A percentile compares a stretch with the other conserved stretches of the same genome.
phyloP scores from a whole-genome alignment of 768 basidiomycete species.

The Hortiboletus flavorubellus region DNA sequence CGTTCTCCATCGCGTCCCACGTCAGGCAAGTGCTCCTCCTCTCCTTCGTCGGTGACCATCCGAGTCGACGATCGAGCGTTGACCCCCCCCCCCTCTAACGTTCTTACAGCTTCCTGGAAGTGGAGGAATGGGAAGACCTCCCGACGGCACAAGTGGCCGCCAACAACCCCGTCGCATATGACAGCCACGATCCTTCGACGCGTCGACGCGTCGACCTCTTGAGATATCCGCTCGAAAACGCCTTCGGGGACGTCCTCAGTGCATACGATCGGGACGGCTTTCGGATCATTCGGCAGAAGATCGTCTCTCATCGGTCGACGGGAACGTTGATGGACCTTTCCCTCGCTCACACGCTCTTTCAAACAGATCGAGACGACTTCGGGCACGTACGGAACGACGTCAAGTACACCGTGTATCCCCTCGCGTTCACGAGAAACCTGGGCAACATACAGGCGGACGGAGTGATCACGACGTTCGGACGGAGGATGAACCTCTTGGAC shows the following conservation, averaged over 20 bases:
- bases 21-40: not conserved
- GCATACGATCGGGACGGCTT: too few species aligned
- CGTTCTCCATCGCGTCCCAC: not conserved
- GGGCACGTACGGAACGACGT: not conserved
- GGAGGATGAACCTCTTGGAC: not conserved
- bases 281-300: not conserved
- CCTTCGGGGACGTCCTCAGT: too few species aligned
- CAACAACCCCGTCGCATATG: not conserved
- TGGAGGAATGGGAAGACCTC: not conserved
- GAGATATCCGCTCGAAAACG: too few species aligned
- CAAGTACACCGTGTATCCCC: not conserved
- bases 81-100: too few species aligned
- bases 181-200: not conserved
- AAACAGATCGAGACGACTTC: not conserved
- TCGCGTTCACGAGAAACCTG: not conserved
- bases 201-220: not conserved
- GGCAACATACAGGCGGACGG: not conserved
- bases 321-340: not conserved
- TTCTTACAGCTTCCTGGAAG: not conserved
- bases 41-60: too few species aligned
- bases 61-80: too few species aligned
- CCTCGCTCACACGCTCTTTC: not conserved
- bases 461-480: not conserved
- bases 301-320: accelerated
- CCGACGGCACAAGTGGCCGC: not conserved